These are phyloP conservation scores for Crithidia mellificae DNA, from an alignment of 208 protist species.

Conservation along the genomic window DNA sequence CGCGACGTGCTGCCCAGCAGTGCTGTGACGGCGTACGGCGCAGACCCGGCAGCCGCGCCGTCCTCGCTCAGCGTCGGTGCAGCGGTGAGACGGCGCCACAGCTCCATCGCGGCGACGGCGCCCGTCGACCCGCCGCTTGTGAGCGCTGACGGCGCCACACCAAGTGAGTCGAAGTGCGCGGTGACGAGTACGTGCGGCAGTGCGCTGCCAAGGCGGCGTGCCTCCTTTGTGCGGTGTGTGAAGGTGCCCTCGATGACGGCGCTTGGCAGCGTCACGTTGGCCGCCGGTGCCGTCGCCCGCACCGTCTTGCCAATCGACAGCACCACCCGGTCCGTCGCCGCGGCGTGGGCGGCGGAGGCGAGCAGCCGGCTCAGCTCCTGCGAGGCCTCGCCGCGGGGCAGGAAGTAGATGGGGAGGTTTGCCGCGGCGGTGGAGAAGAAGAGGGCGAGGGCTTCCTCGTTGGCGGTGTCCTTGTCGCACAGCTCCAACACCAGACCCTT, in stretches of 20 bases:
- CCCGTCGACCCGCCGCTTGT: constrained; percentile 58
- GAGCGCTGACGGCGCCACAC: constrained; percentile 54
- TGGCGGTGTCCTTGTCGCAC: constrained; percentile 49
- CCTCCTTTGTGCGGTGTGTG: constrained; percentile 38
- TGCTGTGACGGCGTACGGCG: constrained; percentile 51
- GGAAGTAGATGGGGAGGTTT: constrained; percentile 64
- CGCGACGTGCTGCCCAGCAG: constrained; percentile 71
- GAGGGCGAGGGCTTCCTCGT: constrained; percentile 50
- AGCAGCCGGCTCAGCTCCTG: constrained; percentile 22
- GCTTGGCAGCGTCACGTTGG: constrained; percentile 48
- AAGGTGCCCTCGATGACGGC: constrained; percentile 38
- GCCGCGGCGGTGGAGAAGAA: constrained; percentile 31
- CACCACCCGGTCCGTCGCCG: constrained; percentile 41
- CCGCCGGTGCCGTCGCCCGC: constrained; percentile 22
- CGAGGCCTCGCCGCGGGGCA: constrained; percentile 33
- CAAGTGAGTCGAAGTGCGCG: constrained; percentile 74
- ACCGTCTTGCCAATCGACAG: constrained; percentile 49
- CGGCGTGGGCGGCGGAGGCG: constrained; percentile 8
- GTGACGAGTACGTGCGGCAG: constrained; percentile 61
- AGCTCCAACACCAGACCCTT: constrained; percentile 58
- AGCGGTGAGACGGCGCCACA: constrained; percentile 67
- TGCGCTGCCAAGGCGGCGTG: constrained; percentile 7
- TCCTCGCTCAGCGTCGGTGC: constrained; percentile 15
- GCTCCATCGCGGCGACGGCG: constrained; percentile 64
- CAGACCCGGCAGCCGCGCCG: constrained; percentile 3